Base-by-base conservation (phyloP, 805 yeast genomes). In the Yamadazyma olivae region DNA sequence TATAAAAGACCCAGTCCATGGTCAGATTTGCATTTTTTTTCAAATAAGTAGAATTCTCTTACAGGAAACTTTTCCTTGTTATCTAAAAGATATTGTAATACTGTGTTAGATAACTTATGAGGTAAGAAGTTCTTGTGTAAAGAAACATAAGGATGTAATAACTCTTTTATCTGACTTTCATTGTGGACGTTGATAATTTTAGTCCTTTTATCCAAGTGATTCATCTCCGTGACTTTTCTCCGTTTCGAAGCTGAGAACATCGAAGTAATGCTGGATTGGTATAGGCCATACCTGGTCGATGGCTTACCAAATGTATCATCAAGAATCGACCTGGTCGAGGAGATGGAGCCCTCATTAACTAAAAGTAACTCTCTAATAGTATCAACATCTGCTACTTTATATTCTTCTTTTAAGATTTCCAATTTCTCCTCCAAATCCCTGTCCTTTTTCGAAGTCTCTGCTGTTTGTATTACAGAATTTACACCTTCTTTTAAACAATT, bases 31-130 rank as follows among this genome's bases (percentile, higher is more conserved):
- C 86, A 83, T 33, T 65, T 54, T 13, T 80, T 74, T 1, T 82
- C 88, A 45, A 82, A 83, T 7, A 85, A 59, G 39, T 74, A 69
- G 50, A 85, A 85, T 44, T 68, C 61, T 17, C 70, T 65, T 6
- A 61, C 53, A 1, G 44, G 47, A 60, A 78, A 77, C 0, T 44
- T 37, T 1, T 60, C 46, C 4, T 64, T 54, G 24, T 72, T 75
- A 1, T 61, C 53, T 41, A 74, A 38, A 10, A 81, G 57, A 14
- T 64, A 60, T 9, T 49, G 36, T 2, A 81, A 54, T 2, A 82
- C 48, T 0, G 46, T 45, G 20, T 74, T 65, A 0, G 87, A 77
- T 6, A 75, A 39, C 0, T 67, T 63, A 0, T 54, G 40, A 0
- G 86, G 82, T 3, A 85, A 57, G 27, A 80, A 76, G 42, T 74